Conservation (phyloP, 1,284 basidiomycete genomes). For the Leucoagaricus sp. region DNA sequence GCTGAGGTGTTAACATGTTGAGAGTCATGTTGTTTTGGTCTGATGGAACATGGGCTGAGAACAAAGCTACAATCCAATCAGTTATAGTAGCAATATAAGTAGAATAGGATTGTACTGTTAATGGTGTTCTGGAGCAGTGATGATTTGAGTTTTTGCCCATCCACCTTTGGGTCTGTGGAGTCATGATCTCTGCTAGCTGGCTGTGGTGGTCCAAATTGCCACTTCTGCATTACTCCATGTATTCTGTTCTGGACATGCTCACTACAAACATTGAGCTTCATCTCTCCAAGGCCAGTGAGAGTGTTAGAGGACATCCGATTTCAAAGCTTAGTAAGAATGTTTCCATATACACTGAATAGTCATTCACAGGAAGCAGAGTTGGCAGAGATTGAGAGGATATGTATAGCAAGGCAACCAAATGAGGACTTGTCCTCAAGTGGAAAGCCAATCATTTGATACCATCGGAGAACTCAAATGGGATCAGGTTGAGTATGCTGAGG, state of each 20-base stretch:
- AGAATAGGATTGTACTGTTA: not conserved
- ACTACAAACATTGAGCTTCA: conserved; percentile 23
- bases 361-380: conserved; percentile 32
- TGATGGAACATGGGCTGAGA: not conserved
- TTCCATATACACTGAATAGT: conserved; percentile 30
- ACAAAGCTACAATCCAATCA: not conserved
- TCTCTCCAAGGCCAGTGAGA: conserved; percentile 20
- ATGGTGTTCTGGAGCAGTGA: not conserved
- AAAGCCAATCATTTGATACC: not conserved
- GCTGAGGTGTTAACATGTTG: not conserved
- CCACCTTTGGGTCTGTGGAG: not conserved
- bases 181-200: no score
- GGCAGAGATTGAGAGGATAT: conserved; percentile 22
- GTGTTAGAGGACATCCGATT: conserved; percentile 20
- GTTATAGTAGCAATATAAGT: not conserved
- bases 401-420: not conserved
- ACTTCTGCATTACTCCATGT: not conserved
- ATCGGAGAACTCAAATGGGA: not conserved
- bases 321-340: conserved; percentile 26
- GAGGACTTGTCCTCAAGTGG: not conserved
- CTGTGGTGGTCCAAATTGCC: not conserved
- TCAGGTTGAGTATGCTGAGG: not conserved
- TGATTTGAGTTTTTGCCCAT: not conserved
- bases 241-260: not conserved
- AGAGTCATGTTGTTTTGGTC: no score